These are phyloP conservation scores for Colletotrichum graminicola DNA, from an alignment of 2,329 filamentous ascomycete genomes.

Conservation along the genomic window DNA sequence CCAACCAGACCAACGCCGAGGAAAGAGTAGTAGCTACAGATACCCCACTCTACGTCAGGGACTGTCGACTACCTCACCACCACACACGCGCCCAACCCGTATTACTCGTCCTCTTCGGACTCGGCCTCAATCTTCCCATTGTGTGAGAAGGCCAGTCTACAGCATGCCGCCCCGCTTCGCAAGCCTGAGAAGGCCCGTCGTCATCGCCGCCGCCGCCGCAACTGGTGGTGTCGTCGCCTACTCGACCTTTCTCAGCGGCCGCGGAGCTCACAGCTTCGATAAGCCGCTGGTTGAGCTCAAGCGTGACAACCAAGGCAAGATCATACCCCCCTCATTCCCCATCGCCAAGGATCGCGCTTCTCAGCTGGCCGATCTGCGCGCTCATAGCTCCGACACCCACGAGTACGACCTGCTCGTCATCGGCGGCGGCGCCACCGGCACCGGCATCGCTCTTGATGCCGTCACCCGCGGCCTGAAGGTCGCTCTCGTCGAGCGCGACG, in stretches of 20 bases:
- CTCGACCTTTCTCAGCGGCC: constrained; percentile 45
- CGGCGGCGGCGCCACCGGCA: constrained; percentile 82
- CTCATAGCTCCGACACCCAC: constrained; percentile 56
- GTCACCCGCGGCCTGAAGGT: constrained; percentile 84
- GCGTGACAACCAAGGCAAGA: constrained; percentile 53
- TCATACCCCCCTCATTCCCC: constrained; percentile 55
- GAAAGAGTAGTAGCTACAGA: not conserved
- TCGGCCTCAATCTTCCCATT: constrained; percentile 23
- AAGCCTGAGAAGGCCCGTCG: constrained; percentile 52
- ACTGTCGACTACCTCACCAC: not conserved
- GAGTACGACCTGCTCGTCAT: constrained; percentile 84
- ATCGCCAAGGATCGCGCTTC: constrained; percentile 51
- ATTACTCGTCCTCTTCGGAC: not conserved
- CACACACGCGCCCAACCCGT: not conserved
- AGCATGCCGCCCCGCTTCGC: constrained; percentile 53
- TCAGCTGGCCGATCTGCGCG: constrained; percentile 57
- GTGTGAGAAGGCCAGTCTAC: not conserved
- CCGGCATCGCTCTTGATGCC: constrained; percentile 85
- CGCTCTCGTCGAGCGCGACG: constrained; percentile 84
- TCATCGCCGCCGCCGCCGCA: constrained; percentile 46
- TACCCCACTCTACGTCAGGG: not conserved
- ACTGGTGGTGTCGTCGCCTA: constrained; percentile 50
- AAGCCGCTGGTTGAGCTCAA: constrained; percentile 51
- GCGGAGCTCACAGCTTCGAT: constrained; percentile 49
- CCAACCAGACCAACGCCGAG: not conserved